Percentiles rank a stretch among this genome's conserved stretches.
Conservation (phyloP, 148 eudicot genomes). For the Vaccinium macrocarpon region DNA sequence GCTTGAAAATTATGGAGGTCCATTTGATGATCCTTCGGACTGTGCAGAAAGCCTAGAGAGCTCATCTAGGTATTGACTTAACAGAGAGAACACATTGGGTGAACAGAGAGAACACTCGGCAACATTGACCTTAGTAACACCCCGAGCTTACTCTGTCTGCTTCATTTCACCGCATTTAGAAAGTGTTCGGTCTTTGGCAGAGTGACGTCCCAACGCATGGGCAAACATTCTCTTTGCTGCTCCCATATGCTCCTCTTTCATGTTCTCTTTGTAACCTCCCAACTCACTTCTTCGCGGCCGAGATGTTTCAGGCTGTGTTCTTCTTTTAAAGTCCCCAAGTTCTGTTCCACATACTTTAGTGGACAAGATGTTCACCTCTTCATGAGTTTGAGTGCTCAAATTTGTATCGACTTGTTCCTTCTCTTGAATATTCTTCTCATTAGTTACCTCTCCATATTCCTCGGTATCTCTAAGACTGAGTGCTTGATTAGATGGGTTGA, state of each 20-base stretch:
- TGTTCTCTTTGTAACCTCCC: conserved; percentile 24
- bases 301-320: conserved; percentile 21
- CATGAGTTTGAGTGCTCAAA: conserved; percentile 20
- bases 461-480: conserved; percentile 14
- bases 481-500: conserved; percentile 31
- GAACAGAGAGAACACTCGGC: neutral
- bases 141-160: neutral
- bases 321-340: conserved; percentile 11
- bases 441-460: conserved; percentile 14
- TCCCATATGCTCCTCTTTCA: conserved; percentile 67
- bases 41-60: neutral
- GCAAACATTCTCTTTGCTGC: conserved; percentile 98
- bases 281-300: conserved; percentile 30
- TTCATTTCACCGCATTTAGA: conserved; percentile 30
- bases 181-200: conserved; percentile 28
- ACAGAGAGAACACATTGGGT: neutral
- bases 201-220: conserved; percentile 64
- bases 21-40: neutral
- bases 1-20: neutral
- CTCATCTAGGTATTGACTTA: conserved; percentile 7
- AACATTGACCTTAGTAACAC: neutral
- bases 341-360: conserved; percentile 19
- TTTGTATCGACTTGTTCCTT: conserved; percentile 22
- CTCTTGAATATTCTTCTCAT: conserved; percentile 27
- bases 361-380: neutral